phyloP scores from a whole-genome alignment of 192 early-diverging fungal species.

The Mortierella hygrophila region DNA sequence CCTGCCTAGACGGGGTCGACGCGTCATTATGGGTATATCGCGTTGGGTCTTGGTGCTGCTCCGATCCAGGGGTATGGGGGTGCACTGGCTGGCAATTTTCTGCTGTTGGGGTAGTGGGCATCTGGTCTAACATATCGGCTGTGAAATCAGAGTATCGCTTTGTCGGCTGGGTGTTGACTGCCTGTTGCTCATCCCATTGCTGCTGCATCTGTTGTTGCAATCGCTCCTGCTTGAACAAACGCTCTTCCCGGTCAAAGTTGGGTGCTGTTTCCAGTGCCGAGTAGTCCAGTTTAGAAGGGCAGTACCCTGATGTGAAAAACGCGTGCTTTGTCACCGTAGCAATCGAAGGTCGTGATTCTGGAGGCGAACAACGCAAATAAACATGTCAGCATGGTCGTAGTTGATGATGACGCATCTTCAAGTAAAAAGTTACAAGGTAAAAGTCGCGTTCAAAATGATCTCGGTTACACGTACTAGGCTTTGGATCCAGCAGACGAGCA shows the following conservation, averaged over 20 bases:
- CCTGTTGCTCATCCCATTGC: constrained; percentile 30
- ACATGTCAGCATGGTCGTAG: background rate
- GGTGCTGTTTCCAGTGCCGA: constrained; percentile 15
- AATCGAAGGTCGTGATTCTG: constrained; percentile 53
- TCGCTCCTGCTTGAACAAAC: constrained; percentile 4
- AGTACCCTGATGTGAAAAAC: constrained; percentile 51
- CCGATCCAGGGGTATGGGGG: background rate
- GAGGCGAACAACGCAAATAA: background rate
- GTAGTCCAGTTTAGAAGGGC: constrained; percentile 23
- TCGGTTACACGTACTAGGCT: constrained; percentile 59
- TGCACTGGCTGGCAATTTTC: background rate
- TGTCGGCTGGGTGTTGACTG: background rate
- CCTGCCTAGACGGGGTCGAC: background rate
- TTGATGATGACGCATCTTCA: no score
- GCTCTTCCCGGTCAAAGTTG: constrained; percentile 39
- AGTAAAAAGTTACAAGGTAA: background rate
- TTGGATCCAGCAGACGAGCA: constrained; percentile 71
- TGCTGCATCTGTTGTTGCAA: background rate
- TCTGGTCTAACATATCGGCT: background rate
- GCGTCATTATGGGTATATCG: constrained; percentile 18
- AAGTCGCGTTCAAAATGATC: background rate
- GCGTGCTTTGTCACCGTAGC: constrained; percentile 44
- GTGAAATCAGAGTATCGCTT: constrained; percentile 5
- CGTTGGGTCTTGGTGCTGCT: background rate
- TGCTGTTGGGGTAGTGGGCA: background rate